Percentiles rank a stretch among this genome's conserved stretches.
Evolutionary conservation across 257 asterid species (phyloP).

Genomic region (Asclepias syriaca): DNA sequence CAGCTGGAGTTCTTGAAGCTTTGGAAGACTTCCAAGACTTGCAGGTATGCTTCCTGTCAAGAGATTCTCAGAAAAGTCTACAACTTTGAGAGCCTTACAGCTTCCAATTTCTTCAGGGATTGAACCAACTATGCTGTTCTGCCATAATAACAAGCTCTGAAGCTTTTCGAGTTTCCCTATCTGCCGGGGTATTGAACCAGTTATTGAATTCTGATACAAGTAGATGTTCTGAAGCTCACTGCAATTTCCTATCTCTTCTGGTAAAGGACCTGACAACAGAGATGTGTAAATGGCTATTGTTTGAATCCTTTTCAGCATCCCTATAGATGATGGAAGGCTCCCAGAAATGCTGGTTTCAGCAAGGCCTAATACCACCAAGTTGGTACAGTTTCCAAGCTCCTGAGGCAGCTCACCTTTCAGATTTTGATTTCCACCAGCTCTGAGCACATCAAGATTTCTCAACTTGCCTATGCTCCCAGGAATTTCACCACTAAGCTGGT

Average conservation of each 20-base stretch:
- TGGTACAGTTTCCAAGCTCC: conserved; percentile 84
- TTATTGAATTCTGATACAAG: conserved; percentile 72
- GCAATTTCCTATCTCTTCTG: conserved; percentile 85
- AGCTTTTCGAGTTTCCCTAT: conserved; percentile 65
- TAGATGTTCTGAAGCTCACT: conserved; percentile 66
- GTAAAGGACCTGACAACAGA: conserved; percentile 69
- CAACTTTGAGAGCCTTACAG: conserved; percentile 52
- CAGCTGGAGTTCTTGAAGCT: conserved; percentile 72
- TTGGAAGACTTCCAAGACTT: conserved; percentile 48
- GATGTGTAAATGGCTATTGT: conserved; percentile 78
- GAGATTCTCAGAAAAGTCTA: conserved; percentile 76
- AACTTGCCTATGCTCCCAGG: conserved; percentile 63
- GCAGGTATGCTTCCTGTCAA: conserved; percentile 65
- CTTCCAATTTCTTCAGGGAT: conserved; percentile 67
- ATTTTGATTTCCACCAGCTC: conserved; percentile 92
- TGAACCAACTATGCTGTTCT: conserved; percentile 67
- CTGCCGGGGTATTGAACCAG: conserved; percentile 61
- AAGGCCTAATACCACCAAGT: conserved; percentile 53
- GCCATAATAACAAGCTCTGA: conserved; percentile 61
- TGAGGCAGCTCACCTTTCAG: conserved; percentile 64
- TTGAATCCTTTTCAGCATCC: conserved; percentile 62
- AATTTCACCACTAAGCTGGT: conserved; percentile 70
- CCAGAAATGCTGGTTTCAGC: conserved; percentile 90
- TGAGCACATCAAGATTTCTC: conserved; percentile 48
- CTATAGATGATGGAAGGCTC: conserved; percentile 60